Evolutionary conservation across 1,284 basidiomycete species (phyloP).

Genomic region (Stereum hirsutum): DNA sequence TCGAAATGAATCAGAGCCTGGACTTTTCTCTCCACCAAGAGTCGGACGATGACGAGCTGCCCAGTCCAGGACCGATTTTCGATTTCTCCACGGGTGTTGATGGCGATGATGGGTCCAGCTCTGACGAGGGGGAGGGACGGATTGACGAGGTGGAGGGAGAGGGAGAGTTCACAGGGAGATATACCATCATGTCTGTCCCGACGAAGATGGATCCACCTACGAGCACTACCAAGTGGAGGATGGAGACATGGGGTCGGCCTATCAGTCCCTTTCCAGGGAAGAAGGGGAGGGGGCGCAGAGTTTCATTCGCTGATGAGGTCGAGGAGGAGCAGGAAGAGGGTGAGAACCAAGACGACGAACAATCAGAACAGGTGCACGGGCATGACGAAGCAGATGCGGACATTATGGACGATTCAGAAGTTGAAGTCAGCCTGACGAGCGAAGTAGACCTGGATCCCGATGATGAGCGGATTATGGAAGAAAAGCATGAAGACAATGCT

Average conservation of each 20-base stretch:
- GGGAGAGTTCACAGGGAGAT: constrained; percentile 60
- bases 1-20: constrained; percentile 3
- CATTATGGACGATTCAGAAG: not conserved
- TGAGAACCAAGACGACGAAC: constrained; percentile 9
- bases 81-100: constrained; percentile 16
- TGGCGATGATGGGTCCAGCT: constrained; percentile 20
- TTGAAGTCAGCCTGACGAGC: too few species aligned
- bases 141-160: constrained; percentile 17
- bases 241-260: constrained; percentile 58
- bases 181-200: constrained; percentile 39
- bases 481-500: constrained; percentile 11
- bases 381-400: constrained; percentile 4
- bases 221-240: constrained; percentile 37
- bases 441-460: too few species aligned
- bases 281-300: constrained; percentile 7
- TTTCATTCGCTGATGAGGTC: constrained; percentile 11
- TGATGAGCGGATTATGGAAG: not conserved
- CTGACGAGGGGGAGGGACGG: constrained; percentile 14
- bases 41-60: constrained; percentile 9
- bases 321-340: constrained; percentile 10
- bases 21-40: constrained; percentile 3
- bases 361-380: too few species aligned
- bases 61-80: constrained; percentile 21
- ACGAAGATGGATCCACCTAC: constrained; percentile 64
- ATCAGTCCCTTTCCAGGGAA: constrained; percentile 42